Conservation (phyloP, 2,329 filamentous ascomycete species). For the Alternaria viburni region DNA sequence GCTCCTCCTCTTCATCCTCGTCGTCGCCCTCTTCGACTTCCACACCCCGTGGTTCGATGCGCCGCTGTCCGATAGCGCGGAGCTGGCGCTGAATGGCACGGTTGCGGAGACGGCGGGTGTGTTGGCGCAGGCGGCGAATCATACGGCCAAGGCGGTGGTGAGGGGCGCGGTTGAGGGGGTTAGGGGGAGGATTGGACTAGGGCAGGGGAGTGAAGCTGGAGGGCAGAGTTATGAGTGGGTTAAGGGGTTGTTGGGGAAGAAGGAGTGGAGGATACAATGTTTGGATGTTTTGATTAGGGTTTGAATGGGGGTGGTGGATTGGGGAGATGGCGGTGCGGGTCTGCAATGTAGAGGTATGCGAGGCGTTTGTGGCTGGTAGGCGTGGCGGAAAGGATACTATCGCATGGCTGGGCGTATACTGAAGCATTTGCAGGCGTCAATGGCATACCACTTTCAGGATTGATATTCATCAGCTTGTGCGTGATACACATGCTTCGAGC, state of each 20-base stretch:
- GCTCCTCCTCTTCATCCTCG: constrained; percentile 91
- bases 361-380: neutral
- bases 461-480: neutral
- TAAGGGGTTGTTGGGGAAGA: constrained; percentile 76
- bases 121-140: constrained; percentile 70
- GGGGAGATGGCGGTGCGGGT: neutral
- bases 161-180: constrained; percentile 39
- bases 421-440: constrained; percentile 33
- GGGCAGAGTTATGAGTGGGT: constrained; percentile 76
- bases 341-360: neutral
- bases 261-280: constrained; percentile 90
- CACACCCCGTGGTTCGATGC: constrained; percentile 91
- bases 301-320: constrained; percentile 10
- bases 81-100: constrained; percentile 39
- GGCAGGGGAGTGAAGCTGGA: constrained; percentile 66
- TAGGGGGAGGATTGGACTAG: constrained; percentile 26
- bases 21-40: constrained; percentile 95
- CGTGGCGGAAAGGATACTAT: neutral
- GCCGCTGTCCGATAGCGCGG: constrained; percentile 53
- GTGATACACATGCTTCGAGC: neutral
- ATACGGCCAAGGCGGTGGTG: constrained; percentile 40
- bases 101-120: constrained; percentile 65
- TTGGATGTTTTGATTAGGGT: constrained; percentile 85
- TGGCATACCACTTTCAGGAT: neutral
- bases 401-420: constrained; percentile 26